These are phyloP conservation scores for Meyerozyma athensensis DNA, from an alignment of 1,139 yeast species.

Conservation along the genomic window DNA sequence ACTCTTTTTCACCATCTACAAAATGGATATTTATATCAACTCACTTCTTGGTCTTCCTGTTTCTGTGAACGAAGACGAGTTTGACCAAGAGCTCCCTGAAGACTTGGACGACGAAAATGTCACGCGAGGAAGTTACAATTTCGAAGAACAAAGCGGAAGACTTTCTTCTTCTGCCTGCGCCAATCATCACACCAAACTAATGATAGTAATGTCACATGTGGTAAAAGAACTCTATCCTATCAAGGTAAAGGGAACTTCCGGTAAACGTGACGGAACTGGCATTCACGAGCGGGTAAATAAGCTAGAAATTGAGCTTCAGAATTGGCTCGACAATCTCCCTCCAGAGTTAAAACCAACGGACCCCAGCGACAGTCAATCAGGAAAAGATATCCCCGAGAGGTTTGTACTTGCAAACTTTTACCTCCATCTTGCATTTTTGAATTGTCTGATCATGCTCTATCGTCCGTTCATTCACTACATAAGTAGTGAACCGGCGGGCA, in stretches of 20 bases:
- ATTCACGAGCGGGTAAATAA: slow-evolving; percentile 65
- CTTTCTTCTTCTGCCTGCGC: slow-evolving; percentile 79
- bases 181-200: slow-evolving; percentile 75
- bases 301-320: slow-evolving; percentile 66
- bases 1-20: slow-evolving; percentile 82
- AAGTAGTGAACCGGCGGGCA: slow-evolving; percentile 44
- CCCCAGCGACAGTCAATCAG: slow-evolving; percentile 29
- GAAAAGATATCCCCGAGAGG: slow-evolving; percentile 49
- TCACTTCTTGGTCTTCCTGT: slow-evolving; percentile 87
- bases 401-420: slow-evolving; percentile 72
- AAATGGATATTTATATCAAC: slow-evolving; percentile 87
- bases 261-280: neutral
- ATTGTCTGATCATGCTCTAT: slow-evolving; percentile 79
- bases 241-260: slow-evolving; percentile 20
- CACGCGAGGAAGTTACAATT: slow-evolving; percentile 54
- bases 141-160: slow-evolving; percentile 35
- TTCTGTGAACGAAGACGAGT: slow-evolving; percentile 69
- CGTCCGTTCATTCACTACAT: slow-evolving; percentile 90
- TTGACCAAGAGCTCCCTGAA: slow-evolving; percentile 82
- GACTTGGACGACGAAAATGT: slow-evolving; percentile 87
- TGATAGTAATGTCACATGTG: slow-evolving; percentile 43
- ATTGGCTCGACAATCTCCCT: slow-evolving; percentile 76
- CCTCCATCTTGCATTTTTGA: slow-evolving; percentile 72
- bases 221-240: slow-evolving; percentile 43
- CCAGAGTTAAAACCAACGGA: slow-evolving; percentile 69